A percentile compares a stretch with the other conserved stretches of the same genome.
Evolutionary conservation across 495 filamentous ascomycete species (phyloP).

Genomic region (Trichoderma asperelloides): DNA sequence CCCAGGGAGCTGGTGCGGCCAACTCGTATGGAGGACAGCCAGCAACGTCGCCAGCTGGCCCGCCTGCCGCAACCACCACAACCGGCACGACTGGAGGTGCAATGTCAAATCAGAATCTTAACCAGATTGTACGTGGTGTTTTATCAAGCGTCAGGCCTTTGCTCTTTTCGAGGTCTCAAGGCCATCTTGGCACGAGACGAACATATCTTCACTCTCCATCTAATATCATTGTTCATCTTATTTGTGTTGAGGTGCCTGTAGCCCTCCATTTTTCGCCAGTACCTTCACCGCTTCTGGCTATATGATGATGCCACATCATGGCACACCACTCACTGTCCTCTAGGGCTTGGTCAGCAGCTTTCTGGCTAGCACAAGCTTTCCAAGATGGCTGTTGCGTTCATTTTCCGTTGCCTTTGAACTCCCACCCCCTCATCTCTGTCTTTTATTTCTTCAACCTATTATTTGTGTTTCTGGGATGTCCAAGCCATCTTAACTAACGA

Average conservation of each 20-base stretch:
- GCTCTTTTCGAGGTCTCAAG: neutral
- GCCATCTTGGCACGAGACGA: neutral
- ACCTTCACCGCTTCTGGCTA: neutral
- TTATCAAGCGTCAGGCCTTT: conserved; percentile 13
- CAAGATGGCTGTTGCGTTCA: neutral
- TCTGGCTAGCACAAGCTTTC: too few species aligned
- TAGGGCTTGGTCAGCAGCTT: neutral
- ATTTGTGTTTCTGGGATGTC: neutral
- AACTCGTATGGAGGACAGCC: conserved; percentile 1
- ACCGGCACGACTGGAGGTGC: conserved; percentile 16
- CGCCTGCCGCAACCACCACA: conserved; percentile 17
- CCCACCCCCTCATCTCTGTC: neutral
- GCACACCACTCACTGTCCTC: neutral
- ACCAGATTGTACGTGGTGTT: conserved; percentile 74
- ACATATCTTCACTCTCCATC: neutral
- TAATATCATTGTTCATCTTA: neutral
- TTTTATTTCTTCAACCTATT: neutral
- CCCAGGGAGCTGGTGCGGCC: neutral
- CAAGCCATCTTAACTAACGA: neutral
- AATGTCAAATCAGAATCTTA: conserved; percentile 68
- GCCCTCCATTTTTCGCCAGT: neutral
- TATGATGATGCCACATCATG: neutral
- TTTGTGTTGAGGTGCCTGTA: neutral
- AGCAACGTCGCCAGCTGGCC: neutral
- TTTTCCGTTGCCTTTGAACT: neutral